Evolutionary conservation across 1,139 yeast species (phyloP).

Genomic region (Saccharomyces hybrid): DNA sequence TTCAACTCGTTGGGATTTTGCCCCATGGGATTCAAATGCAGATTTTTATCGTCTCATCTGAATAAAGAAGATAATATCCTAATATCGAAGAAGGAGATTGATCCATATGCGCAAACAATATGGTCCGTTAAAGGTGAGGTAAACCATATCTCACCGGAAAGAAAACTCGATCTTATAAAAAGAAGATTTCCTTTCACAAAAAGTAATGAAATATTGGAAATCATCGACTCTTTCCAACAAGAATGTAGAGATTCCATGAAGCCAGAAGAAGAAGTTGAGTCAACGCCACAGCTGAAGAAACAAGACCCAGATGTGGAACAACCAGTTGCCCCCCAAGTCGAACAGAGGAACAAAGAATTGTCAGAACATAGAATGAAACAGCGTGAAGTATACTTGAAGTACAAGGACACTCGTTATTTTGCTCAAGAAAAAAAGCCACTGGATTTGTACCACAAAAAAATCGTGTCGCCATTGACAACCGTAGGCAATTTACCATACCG

Average conservation of each 20-base stretch:
- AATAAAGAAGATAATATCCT: slow-evolving; percentile 33
- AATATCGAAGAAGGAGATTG: slow-evolving; percentile 13
- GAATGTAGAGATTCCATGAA: slow-evolving; percentile 31
- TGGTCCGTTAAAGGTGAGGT: slow-evolving; percentile 50
- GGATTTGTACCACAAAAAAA: slow-evolving; percentile 64
- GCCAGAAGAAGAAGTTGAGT: slow-evolving; percentile 12
- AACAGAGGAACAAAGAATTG: slow-evolving; percentile 21
- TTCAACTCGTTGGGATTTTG: slow-evolving; percentile 76
- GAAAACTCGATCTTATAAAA: slow-evolving; percentile 53
- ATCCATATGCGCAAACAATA: background rate
- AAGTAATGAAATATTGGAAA: slow-evolving; percentile 48
- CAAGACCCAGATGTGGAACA: slow-evolving; percentile 14
- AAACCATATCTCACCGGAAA: slow-evolving; percentile 50
- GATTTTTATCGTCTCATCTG: slow-evolving; percentile 80
- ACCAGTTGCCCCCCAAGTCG: slow-evolving; percentile 23
- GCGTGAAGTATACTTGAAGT: slow-evolving; percentile 40
- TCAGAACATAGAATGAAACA: slow-evolving; percentile 33
- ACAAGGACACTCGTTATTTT: slow-evolving; percentile 69
- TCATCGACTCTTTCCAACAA: slow-evolving; percentile 46
- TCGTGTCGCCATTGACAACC: slow-evolving; percentile 91
- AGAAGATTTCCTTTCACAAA: slow-evolving; percentile 51
- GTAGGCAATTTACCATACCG: slow-evolving; percentile 96
- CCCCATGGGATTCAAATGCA: slow-evolving; percentile 85
- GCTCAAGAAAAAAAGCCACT: slow-evolving; percentile 75
- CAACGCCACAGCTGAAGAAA: slow-evolving; percentile 17